Base-by-base conservation (phyloP, 495 filamentous ascomycete species). In the Neurospora discreta region DNA sequence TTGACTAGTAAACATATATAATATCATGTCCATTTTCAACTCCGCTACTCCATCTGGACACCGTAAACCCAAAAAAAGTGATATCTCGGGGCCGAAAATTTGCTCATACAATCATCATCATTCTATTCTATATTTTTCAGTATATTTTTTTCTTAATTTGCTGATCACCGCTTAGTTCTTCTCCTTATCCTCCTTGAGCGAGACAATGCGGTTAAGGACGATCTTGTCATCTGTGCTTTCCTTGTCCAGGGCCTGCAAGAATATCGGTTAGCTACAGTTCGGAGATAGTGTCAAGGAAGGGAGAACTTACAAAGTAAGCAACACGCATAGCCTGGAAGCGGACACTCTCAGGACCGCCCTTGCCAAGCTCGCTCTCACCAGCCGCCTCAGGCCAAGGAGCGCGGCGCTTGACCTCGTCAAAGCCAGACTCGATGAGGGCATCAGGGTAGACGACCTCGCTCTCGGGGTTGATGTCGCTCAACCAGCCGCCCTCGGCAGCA, bases 271-370 rank as follows among this genome's bases (percentile, higher is more conserved):
- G 69, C 83, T 82, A 13, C 2, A 30, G 16, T 60, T 16, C 26
- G 1, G 33, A 33, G 4, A 41, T 39, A 23, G 13, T n/a, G 43
- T 1, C 18, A 39, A 13, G 33, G 9, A 36, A 11, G 40, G 44
- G 7, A 58, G 13, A 23, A 80, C 79, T 77, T 52, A 82, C 83
- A 86, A 94, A 98, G 79, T 98, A 99, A 15, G 89, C 95, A 68
- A 94, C 90, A 23, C 96, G 87, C 87, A 98, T 88, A 15, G 88
- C 95, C 83, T 99, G 96, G 86, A 99, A 99, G 23, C 96, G 85
- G 1, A 97, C 90, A 67, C 87, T 90, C 80, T 95, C 91, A 0
- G 86, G 86, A 0, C 89, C 89, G 9, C 82, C 82, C 75, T 89
- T 85, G 23, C 84, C 84, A 20, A 84, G 80, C 77, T 86, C 81